A percentile compares a stretch with the other conserved stretches of the same genome.
Conservation (phyloP, 2,329 filamentous ascomycete species). For the Ophiostoma ips region DNA sequence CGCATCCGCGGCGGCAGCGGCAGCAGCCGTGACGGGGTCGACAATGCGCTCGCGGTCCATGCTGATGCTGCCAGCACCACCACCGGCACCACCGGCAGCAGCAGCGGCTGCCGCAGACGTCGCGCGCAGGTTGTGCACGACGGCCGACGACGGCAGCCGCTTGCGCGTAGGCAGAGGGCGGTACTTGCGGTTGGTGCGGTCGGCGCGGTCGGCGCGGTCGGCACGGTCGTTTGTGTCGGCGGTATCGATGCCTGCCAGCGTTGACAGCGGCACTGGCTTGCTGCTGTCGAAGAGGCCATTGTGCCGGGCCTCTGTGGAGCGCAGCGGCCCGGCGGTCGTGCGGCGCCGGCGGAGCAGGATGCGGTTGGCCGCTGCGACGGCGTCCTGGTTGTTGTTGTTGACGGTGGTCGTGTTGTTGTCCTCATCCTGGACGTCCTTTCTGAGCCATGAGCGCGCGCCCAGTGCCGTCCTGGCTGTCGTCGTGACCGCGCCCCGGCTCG, state of each 20-base stretch:
- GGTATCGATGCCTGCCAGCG: too few relatives aligned
- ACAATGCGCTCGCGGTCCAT: background rate
- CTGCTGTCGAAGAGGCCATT: background rate
- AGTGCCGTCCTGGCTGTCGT: background rate
- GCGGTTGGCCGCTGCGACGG: background rate
- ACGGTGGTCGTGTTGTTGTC: background rate
- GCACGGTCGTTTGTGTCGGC: too few relatives aligned
- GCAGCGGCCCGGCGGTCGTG: constrained; percentile 5
- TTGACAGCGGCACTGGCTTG: background rate
- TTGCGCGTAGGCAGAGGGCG: background rate
- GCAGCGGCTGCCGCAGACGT: too few relatives aligned
- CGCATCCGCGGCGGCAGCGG: constrained; percentile 1
- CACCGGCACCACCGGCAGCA: too few relatives aligned
- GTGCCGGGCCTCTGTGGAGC: constrained; percentile 1
- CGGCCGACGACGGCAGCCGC: background rate
- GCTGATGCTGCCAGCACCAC: too few relatives aligned
- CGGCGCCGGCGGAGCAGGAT: constrained; percentile 6
- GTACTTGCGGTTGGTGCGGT: background rate
- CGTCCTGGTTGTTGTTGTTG: background rate
- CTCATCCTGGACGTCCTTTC: background rate
- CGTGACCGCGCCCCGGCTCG: background rate
- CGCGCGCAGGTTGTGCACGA: background rate
- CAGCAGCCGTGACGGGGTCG: background rate
- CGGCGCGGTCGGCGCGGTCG: too few relatives aligned
- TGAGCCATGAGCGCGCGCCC: background rate